A percentile compares a stretch with the other conserved stretches of the same genome.
Conservation (phyloP, 768 basidiomycete species). For the Collybia sordida region DNA sequence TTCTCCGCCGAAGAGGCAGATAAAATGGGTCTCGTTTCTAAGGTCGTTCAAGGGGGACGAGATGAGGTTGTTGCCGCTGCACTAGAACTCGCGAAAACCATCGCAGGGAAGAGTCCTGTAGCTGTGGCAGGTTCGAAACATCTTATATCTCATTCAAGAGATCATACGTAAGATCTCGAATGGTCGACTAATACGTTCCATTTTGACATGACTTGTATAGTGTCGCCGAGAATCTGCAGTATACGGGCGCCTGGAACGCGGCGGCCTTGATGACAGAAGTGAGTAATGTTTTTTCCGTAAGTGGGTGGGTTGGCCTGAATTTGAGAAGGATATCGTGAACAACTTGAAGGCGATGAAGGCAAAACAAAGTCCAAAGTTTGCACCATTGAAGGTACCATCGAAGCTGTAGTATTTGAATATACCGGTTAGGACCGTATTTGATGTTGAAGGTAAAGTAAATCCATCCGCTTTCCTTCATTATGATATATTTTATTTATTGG, state of each 20-base stretch:
- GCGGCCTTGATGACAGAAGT: conserved; percentile 42
- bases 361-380: conserved; percentile 30
- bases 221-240: conserved; percentile 41
- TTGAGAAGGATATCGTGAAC: conserved; percentile 35
- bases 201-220: conserved; percentile 17
- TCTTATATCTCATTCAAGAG: conserved; percentile 72
- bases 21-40: conserved; percentile 71
- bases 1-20: conserved; percentile 71
- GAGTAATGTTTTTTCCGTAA: conserved; percentile 1
- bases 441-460: too few species aligned
- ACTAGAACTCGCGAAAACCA: conserved; percentile 59
- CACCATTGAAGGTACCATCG: conserved; percentile 19
- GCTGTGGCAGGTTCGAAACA: conserved; percentile 79
- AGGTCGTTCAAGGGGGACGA: conserved; percentile 62
- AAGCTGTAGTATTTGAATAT: conserved; percentile 10
- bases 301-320: background rate
- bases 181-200: too few species aligned
- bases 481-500: too few species aligned
- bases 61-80: conserved; percentile 69
- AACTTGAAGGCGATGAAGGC: conserved; percentile 30
- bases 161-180: conserved; percentile 83
- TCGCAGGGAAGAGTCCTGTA: conserved; percentile 77
- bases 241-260: conserved; percentile 45
- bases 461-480: too few species aligned
- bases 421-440: too few species aligned